Percentiles rank a stretch among this genome's conserved stretches.
Conservation (phyloP, 495 filamentous ascomycete genomes). For the Trichocladium uniseriatum region DNA sequence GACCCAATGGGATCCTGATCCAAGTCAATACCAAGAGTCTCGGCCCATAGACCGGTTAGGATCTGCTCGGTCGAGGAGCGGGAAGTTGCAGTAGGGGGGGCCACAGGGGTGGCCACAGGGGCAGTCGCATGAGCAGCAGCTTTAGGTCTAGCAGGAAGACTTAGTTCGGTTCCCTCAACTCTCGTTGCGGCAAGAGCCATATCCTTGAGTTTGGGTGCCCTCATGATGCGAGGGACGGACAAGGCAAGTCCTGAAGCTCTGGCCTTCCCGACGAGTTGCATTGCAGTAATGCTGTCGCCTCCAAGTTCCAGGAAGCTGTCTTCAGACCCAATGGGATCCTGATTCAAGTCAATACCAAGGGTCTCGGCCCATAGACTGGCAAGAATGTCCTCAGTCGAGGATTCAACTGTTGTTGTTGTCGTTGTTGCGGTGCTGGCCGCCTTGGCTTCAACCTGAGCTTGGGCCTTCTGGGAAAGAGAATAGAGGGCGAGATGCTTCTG, state of each 20-base stretch:
- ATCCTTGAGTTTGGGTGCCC: slow-evolving; percentile 38
- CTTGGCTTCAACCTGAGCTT: not conserved
- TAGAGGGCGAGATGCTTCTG: slow-evolving; percentile 6
- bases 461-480: slow-evolving; percentile 9
- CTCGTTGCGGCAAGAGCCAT: slow-evolving; percentile 25
- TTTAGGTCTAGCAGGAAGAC: not conserved
- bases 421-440: no score
- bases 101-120: no score
- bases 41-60: slow-evolving; percentile 26
- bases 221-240: slow-evolving; percentile 45
- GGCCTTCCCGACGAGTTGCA: slow-evolving; percentile 54
- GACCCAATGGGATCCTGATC: slow-evolving; percentile 31
- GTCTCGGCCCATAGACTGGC: slow-evolving; percentile 25
- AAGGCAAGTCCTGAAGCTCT: slow-evolving; percentile 41
- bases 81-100: no score
- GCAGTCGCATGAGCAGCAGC: no score
- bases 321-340: slow-evolving; percentile 36
- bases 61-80: slow-evolving; percentile 20
- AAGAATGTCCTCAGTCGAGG: slow-evolving; percentile 20
- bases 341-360: slow-evolving; percentile 13
- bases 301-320: slow-evolving; percentile 57
- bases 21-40: slow-evolving; percentile 15
- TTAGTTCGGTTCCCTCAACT: not conserved
- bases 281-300: slow-evolving; percentile 62
- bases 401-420: no score